A percentile compares a stretch with the other conserved stretches of the same genome.
Evolutionary conservation across 371 early-diverging fungal species (phyloP).

Genomic region (Haplosporangium sp.): DNA sequence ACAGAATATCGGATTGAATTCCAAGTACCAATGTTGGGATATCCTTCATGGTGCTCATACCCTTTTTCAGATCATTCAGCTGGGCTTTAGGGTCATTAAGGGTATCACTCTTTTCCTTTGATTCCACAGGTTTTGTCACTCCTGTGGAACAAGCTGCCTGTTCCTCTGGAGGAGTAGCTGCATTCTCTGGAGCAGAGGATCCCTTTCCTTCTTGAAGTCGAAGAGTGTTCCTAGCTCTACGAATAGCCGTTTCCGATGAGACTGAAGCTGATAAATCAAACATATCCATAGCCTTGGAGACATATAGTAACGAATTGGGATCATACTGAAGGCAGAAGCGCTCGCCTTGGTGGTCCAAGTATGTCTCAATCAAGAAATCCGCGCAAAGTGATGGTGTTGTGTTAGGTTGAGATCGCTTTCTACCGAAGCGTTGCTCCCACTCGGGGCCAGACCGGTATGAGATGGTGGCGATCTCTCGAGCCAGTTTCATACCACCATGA

Average conservation of each 20-base stretch:
- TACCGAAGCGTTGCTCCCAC: constrained; percentile 96
- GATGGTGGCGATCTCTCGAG: constrained; percentile 90
- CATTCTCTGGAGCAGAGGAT: constrained; percentile 49
- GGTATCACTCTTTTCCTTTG: background rate
- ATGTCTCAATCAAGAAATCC: constrained; percentile 95
- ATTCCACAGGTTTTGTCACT: background rate
- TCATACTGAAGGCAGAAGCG: constrained; percentile 94
- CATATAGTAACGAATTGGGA: constrained; percentile 92
- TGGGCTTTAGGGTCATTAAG: constrained; percentile 58
- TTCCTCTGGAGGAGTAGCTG: constrained; percentile 44
- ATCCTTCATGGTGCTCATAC: constrained; percentile 65
- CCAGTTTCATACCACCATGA: constrained; percentile 96
- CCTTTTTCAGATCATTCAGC: constrained; percentile 66
- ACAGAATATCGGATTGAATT: constrained; percentile 94
- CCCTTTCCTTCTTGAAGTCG: constrained; percentile 49
- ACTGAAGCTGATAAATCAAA: constrained; percentile 88
- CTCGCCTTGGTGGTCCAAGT: constrained; percentile 96
- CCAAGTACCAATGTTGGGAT: constrained; percentile 92
- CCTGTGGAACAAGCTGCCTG: constrained; percentile 31
- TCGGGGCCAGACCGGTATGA: constrained; percentile 96
- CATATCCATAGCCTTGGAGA: constrained; percentile 98
- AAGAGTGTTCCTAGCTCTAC: constrained; percentile 58
- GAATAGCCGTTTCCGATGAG: constrained; percentile 58
- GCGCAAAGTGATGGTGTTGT: constrained; percentile 88
- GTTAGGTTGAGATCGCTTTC: constrained; percentile 79